Evolutionary conservation across 768 basidiomycete genomes (phyloP), one percentile per base, ranked within the genome.

Genomic region (Mycena galopus): DNA sequence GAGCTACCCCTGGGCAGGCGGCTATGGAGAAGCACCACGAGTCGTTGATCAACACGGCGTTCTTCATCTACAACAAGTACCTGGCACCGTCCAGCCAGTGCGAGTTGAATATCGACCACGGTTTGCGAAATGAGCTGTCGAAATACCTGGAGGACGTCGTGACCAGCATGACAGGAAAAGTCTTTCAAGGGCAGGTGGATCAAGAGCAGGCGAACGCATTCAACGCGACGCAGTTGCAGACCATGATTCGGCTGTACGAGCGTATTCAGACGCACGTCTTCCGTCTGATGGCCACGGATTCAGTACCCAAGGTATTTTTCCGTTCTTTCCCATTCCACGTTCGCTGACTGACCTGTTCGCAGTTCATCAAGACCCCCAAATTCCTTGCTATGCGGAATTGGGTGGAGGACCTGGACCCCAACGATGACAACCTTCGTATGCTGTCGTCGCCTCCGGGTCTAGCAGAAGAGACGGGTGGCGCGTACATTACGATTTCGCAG

Each of bases 11-110:
- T 25, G 93, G 93, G 23, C 93, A 94, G 78, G 89, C 88, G 59
- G 95, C 96, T 4, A 99, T 99, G 97, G 97, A 99, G 84, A 92
- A 90, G 71, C 98, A 99, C 81, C 97, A 99, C 84, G 96, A 97
- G 79, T 90, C 95, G 27, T 86, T 99, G 76, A 97, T 99, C 77
- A 93, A 94, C 75, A 96, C 96, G 69, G 97, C 98, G 9, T 96
- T 97, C 75, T 89, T 92, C 65, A 98, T 96, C 75, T 97, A 96
- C 86, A 93, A 95, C 86, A 96, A 91, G 62, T 99, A 98, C 79
- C 91, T 99, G 27, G 98, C 97, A 0, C 97, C 96, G 1, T 95
- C 96, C 32, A 97, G 96, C 80, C 94, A 93, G 70, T 95, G 93
- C 83, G 98, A 99, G 83, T 89, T 99, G 72, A 99, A 99, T 83